phyloP scores from a whole-genome alignment of 2,329 filamentous ascomycete species.

The Hypoxylon sp. region DNA sequence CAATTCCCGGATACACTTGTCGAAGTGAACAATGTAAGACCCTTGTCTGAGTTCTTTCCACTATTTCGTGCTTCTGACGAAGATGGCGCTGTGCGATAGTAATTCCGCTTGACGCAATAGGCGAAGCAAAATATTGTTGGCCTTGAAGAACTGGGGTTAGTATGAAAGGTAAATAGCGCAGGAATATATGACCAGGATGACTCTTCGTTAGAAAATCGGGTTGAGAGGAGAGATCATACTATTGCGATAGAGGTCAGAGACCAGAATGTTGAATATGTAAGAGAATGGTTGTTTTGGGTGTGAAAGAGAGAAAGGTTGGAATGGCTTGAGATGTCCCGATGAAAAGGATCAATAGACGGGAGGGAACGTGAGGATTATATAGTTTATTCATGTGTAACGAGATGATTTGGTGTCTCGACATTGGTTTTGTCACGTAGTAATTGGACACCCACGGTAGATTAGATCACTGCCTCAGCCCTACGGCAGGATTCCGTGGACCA shows the following conservation, averaged over 20 bases:
- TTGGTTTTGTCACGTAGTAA: constrained; percentile 35
- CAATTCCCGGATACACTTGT: not conserved
- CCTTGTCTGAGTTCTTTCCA: not conserved
- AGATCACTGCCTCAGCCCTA: constrained; percentile 47
- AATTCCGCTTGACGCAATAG: not conserved
- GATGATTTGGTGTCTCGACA: constrained; percentile 26
- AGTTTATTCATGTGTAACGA: constrained; percentile 33
- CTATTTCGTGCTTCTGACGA: not conserved
- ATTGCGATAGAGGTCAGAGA: not conserved
- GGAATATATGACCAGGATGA: not conserved
- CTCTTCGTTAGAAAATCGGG: not conserved
- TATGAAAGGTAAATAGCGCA: not conserved
- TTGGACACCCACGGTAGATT: constrained; percentile 40
- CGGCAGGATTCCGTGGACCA: constrained; percentile 43
- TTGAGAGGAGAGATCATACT: constrained; percentile 9
- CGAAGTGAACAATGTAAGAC: not conserved
- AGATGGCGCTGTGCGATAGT: not conserved
- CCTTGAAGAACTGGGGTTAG: constrained; percentile 6
- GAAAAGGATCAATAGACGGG: constrained; percentile 22
- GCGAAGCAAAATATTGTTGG: not conserved
- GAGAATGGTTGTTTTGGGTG: constrained; percentile 11
- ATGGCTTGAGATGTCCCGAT: constrained; percentile 25
- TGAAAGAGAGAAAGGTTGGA: not conserved
- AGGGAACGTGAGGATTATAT: constrained; percentile 42
- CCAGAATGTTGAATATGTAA: constrained; percentile 11